Percentiles rank a stretch among this genome's conserved stretches.
Evolutionary conservation across 306 rosid genomes (phyloP).

Genomic region (Echinosophora koreensis): DNA sequence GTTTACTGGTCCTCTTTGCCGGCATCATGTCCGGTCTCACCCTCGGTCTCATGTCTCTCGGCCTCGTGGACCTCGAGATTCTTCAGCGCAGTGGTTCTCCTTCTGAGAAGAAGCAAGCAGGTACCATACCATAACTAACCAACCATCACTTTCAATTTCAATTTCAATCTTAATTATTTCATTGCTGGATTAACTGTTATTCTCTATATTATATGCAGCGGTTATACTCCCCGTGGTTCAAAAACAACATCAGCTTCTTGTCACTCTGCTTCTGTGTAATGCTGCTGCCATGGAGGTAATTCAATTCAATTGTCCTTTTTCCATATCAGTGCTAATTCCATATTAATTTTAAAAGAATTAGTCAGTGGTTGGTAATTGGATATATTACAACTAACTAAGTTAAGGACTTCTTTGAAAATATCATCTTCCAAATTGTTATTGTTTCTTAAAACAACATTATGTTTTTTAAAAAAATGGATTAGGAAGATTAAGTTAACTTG

Average conservation of each 20-base stretch:
- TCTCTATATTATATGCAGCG: constrained; percentile 54
- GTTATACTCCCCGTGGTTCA: constrained; percentile 89
- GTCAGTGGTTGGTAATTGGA: not conserved
- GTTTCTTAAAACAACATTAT: not conserved
- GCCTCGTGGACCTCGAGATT: constrained; percentile 95
- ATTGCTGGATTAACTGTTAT: too few relatives aligned
- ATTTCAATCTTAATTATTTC: too few relatives aligned
- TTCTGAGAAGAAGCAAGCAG: constrained; percentile 88
- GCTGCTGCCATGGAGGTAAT: constrained; percentile 92
- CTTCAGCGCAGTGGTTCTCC: constrained; percentile 87
- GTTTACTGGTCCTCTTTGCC: constrained; percentile 80
- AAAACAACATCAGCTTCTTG: constrained; percentile 98
- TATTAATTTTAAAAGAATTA: not conserved
- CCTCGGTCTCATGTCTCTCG: constrained; percentile 96
- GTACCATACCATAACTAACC: constrained; percentile 36
- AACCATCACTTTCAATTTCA: too few relatives aligned
- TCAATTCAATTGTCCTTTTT: constrained; percentile 9
- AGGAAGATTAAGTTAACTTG: constrained; percentile 29
- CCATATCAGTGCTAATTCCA: too few relatives aligned
- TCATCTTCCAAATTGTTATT: not conserved
- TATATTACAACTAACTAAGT: not conserved
- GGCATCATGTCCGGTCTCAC: constrained; percentile 98
- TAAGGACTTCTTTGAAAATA: not conserved
- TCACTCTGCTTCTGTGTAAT: constrained; percentile 92
- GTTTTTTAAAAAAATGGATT: constrained; percentile 37